Conservation (phyloP, 768 basidiomycete genomes). For the Boletus barrowsii region DNA sequence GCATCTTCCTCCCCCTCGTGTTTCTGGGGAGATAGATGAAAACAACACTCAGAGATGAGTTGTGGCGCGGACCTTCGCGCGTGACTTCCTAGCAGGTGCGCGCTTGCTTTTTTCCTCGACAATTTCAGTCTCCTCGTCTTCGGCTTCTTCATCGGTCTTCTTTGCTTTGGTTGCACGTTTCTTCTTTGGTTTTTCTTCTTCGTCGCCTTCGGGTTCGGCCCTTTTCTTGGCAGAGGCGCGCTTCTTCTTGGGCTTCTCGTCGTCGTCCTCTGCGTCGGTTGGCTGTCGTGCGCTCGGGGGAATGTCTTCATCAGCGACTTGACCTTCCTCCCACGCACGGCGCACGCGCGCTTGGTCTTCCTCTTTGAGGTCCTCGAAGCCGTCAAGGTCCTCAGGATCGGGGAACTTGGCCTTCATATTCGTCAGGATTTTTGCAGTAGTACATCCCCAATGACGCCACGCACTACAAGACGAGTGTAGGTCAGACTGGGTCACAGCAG, state of each 20-base stretch:
- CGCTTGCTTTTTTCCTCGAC: conserved; percentile 30
- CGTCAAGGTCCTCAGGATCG: conserved; percentile 71
- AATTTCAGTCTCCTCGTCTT: conserved; percentile 33
- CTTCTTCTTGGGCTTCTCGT: conserved; percentile 55
- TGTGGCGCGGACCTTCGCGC: conserved; percentile 33
- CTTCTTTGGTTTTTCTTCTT: conserved; percentile 37
- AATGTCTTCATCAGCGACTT: conserved; percentile 82
- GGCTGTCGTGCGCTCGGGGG: conserved; percentile 69
- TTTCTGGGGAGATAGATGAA: conserved; percentile 27
- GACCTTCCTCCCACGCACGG: conserved; percentile 72
- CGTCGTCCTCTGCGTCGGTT: conserved; percentile 45
- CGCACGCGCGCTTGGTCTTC: conserved; percentile 71
- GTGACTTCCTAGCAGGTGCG: conserved; percentile 34
- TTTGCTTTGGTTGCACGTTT: conserved; percentile 31
- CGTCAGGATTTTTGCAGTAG: conserved; percentile 60
- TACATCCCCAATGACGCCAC: conserved; percentile 94
- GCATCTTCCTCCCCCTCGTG: conserved; percentile 30
- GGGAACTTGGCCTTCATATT: conserved; percentile 68
- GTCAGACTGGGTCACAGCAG: background rate
- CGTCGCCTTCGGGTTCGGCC: conserved; percentile 32
- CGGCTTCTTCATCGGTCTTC: conserved; percentile 33
- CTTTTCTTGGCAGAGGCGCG: conserved; percentile 38
- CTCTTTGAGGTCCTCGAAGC: conserved; percentile 67
- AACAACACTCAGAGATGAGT: conserved; percentile 2
- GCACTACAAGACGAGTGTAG: conserved; percentile 37